Percentiles rank a stretch among this genome's conserved stretches.
These are phyloP conservation scores for Grigorovia humatica DNA, from an alignment of 805 yeast genomes.

Conservation along the genomic window DNA sequence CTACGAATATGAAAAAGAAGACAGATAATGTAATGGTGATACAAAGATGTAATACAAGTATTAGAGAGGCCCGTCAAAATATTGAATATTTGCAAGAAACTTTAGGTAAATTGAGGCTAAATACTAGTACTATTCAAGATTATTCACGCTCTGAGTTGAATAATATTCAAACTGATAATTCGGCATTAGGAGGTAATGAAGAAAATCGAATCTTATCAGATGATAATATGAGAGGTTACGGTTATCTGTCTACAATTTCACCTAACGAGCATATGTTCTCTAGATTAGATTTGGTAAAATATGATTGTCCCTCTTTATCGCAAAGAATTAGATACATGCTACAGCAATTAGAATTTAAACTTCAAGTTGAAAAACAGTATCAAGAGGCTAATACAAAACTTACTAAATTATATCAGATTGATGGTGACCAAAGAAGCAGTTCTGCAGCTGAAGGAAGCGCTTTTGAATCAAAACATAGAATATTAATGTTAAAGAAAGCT, in stretches of 20 bases:
- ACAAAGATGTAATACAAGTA: conserved; percentile 81
- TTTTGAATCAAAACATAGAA: conserved; percentile 73
- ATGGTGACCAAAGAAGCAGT: conserved; percentile 79
- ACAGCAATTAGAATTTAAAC: conserved; percentile 86
- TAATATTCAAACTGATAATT: conserved; percentile 4
- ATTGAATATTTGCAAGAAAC: conserved; percentile 80
- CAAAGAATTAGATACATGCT: conserved; percentile 92
- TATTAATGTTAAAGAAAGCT: conserved; percentile 72
- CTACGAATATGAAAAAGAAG: conserved; percentile 65
- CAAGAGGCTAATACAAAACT: conserved; percentile 87
- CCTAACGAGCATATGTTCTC: conserved; percentile 38
- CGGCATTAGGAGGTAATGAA: conserved; percentile 4
- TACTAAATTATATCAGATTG: conserved; percentile 73
- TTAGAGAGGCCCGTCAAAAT: conserved; percentile 84
- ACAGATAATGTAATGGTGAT: conserved; percentile 76
- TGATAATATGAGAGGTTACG: conserved; percentile 15
- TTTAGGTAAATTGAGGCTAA: conserved; percentile 42
- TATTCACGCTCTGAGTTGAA: conserved; percentile 5
- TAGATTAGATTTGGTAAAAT: conserved; percentile 72
- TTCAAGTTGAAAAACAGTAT: conserved; percentile 90
- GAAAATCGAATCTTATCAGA: not conserved
- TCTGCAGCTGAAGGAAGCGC: conserved; percentile 86
- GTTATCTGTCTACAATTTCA: conserved; percentile 31
- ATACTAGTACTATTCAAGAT: not conserved
- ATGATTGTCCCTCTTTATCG: conserved; percentile 90